Evolutionary conservation across 768 basidiomycete genomes (phyloP).

Genomic region (Podaxis mareebaensis): DNA sequence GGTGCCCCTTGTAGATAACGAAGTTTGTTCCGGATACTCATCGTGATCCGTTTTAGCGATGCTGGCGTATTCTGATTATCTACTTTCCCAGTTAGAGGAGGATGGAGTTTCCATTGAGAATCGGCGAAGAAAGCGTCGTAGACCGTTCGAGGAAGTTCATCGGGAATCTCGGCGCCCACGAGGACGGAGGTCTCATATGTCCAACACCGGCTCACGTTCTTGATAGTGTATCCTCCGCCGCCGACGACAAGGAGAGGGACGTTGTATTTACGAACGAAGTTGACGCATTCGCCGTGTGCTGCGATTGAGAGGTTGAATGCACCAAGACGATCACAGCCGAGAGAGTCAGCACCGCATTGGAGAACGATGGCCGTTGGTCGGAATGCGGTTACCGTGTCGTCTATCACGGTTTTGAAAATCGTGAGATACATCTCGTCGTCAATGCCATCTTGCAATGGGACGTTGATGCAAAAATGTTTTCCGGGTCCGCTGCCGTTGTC

Average conservation of each 20-base stretch:
- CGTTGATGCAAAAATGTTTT: constrained; percentile 94
- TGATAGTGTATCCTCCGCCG: constrained; percentile 96
- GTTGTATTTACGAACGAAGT: constrained; percentile 91
- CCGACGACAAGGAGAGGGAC: constrained; percentile 91
- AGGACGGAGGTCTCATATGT: constrained; percentile 96
- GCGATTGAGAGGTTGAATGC: constrained; percentile 98
- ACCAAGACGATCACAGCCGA: constrained; percentile 92
- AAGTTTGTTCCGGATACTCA: constrained; percentile 82
- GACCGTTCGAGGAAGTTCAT: constrained; percentile 84
- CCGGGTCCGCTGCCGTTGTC: constrained; percentile 88
- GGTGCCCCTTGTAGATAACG: constrained; percentile 94
- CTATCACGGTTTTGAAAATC: constrained; percentile 95
- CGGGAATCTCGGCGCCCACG: constrained; percentile 78
- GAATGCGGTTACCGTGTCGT: constrained; percentile 88
- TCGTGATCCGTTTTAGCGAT: constrained; percentile 84
- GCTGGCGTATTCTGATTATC: constrained; percentile 90
- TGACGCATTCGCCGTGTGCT: constrained; percentile 97
- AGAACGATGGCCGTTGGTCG: constrained; percentile 89
- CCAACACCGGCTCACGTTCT: constrained; percentile 98
- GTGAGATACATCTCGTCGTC: constrained; percentile 97
- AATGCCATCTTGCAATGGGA: constrained; percentile 93
- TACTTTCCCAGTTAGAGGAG: constrained; percentile 86
- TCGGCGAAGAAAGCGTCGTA: constrained; percentile 95
- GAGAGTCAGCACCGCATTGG: constrained; percentile 95
- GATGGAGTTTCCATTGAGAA: constrained; percentile 90